Evolutionary conservation across 306 rosid species (phyloP), one percentile per base, ranked within the genome.

Genomic region (Gynostemma pentaphyllum): DNA sequence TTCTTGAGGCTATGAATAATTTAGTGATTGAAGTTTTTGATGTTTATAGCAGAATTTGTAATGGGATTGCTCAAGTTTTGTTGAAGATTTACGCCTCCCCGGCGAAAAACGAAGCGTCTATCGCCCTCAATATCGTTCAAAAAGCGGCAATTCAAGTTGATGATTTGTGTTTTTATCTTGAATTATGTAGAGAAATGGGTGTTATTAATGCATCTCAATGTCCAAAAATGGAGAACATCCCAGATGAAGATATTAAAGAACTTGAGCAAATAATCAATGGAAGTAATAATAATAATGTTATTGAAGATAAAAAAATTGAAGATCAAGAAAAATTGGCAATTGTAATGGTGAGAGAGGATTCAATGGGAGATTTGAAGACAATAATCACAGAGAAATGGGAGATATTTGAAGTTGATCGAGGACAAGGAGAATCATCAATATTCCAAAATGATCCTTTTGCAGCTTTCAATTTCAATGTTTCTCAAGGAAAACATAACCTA

Each of bases 1-100:
- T 91, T 16, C 72, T 82, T 14, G 98, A 91, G 32, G 98, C 98
- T 0, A 91, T 91, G 98, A 90, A 80, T 34, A 83, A 89, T 52
- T 67, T 88, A 3, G 37, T 86, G 5, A 76, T 80, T 0, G 98
- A 91, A 74, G 70, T 82, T 21, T 88, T 75, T 16, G 85, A 86
- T 21, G 70, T 83, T 15, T 82, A 91, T 59, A 74, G 86, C 57
- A 76, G 74, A 26, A 72, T 85, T 2, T 85, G 87, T 70, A 74
- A 73, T 41, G 84, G 63, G 57, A 80, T 88, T 10, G 89, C 85
- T 3, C 18, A 41, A 12, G 79, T 66, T 19, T 28, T 91, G 40
- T 2, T 84, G 64, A 79, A 80, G 66, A 83, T 86, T 1, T 74
- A 80, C 52, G 75, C 71, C 2, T 22, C 70, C 0, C 84, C 83